Evolutionary conservation across 2,329 filamentous ascomycete species (phyloP), one percentile per base, ranked within the genome.

Genomic region (Ceratocystis huliohia): DNA sequence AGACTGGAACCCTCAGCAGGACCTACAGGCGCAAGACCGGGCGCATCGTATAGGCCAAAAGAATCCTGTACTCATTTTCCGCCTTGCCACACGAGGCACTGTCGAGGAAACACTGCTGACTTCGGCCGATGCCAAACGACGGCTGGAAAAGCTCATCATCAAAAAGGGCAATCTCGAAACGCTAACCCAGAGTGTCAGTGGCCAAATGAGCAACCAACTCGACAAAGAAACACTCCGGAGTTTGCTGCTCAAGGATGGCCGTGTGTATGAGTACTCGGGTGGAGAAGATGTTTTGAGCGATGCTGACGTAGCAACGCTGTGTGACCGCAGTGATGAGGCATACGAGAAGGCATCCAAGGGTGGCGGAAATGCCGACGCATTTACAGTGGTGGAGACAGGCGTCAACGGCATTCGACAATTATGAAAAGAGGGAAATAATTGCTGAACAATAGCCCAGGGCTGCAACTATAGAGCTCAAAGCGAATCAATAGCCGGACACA

Each of bases 1-100:
- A 45, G 84, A 96, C 72, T 96, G 93, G 86, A 99, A 99, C 71
- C 94, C 94, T 0, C 94, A 99, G 74, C 93, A 96, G 73, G 94
- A 99, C 74, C 80, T 99, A 0, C 94, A 99, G 73, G 94, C 94
- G 0, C 94, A 97, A 75, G 94, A 99, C 73, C 89, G 94, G 4
- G 91, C 90, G 0, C 94, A 99, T 73, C 85, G 94, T 13, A 97
- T 99, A 69, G 94, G 94, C 0, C 94, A 99, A 74, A 96, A 87
- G 0, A 83, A 87, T 1, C 94, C 94, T 0, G 94, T 99, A 0
- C 85, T 99, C 22, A 88, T 99, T 0, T 99, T 95, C 75, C 88
- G 94, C 1, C 86, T 99, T 44, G 93, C 94, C 0, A 99, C 94
- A 0, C 91, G 92, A 72, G 89, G 88, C 7, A 97, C 94, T 0